Base-by-base conservation (phyloP, 139 green algal genomes). In the Coelastrella sp. region DNA sequence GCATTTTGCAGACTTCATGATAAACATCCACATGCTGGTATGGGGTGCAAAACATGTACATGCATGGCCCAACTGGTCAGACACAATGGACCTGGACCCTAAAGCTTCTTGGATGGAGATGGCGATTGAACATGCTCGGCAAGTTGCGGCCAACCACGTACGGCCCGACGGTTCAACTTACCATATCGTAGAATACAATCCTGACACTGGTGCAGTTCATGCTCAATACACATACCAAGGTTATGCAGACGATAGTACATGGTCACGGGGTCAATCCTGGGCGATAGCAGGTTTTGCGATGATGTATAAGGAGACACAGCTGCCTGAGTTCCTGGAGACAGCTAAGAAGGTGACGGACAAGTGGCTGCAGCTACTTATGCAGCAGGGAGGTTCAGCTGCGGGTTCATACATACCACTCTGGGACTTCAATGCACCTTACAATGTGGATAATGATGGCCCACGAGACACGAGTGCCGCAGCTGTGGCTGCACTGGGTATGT, bases 1-100 rank as follows among this genome's bases (percentile, higher is more conserved):
- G 7, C 57, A 64, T 43, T 69, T 38, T 59, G 75, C 77, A 84
- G 77, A 84, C 77, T 84, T 84, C 77, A 84, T 84, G 77, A 84
- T 84, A 25, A 84, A 84, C 59, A 45, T 84, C 23, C 59, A 74
- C 2, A 43, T 84, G 60, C 8, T 84, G 38, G 59, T 74, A 38
- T 84, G 77, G 77, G 77, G 37, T 6, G 77, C 77, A 19, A 69
- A 71, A n/a, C 40, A 84, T 40, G 77, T 84, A 11, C 3, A 27
- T 51, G n/a, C 15, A 13, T 45, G 27, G 48, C 15, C 19, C 8
- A 15, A 34, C 21, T 68, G 51, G 51, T 53, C 51, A 50, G 51
- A 13, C 23, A 45, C 51, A 34, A 79, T 79, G 57, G 76, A 83
- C n/a, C 4, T 13, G 11, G 57, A 71, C 37, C 71, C 71, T 23